Evolutionary conservation across 139 green algal species (phyloP).

Genomic region (Penium margaritaceum): DNA sequence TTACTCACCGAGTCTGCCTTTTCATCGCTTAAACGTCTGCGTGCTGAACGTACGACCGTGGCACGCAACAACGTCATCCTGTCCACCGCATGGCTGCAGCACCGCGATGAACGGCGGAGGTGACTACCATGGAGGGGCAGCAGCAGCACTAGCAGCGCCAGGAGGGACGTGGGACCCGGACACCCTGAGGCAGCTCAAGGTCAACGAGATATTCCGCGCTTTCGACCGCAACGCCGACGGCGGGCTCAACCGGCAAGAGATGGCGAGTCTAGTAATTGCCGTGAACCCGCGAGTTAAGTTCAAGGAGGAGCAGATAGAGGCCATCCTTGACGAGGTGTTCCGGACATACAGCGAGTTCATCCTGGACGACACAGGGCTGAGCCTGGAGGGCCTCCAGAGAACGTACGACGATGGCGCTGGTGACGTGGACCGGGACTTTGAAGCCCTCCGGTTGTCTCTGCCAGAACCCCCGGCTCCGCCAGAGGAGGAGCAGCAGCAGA

Average conservation of each 20-base stretch:
- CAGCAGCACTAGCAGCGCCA: no score
- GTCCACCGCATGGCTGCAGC: no score
- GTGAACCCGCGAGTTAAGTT: conserved; percentile 48
- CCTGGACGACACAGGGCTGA: conserved; percentile 34
- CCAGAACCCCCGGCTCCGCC: neutral
- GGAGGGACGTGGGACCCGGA: no score
- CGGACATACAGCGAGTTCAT: conserved; percentile 49
- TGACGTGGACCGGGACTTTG: conserved; percentile 50
- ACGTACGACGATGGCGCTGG: conserved; percentile 51
- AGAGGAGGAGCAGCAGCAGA: no score
- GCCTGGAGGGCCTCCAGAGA: conserved; percentile 35
- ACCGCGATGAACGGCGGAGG: no score
- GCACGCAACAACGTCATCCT: no score
- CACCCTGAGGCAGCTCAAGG: neutral
- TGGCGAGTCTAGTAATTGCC: conserved; percentile 47
- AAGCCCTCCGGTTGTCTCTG: no score
- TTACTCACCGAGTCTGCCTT: no score
- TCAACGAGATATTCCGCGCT: conserved; percentile 35
- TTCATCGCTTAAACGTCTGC: no score
- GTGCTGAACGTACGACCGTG: no score
- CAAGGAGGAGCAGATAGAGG: conserved; percentile 42
- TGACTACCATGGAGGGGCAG: no score
- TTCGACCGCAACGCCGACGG: conserved; percentile 47
- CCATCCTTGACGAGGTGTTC: conserved; percentile 52
- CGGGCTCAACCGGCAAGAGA: conserved; percentile 44